Percentiles rank a stretch among this genome's conserved stretches.
phyloP scores from a whole-genome alignment of 2,329 filamentous ascomycete species.

The Colletotrichum sp. region DNA sequence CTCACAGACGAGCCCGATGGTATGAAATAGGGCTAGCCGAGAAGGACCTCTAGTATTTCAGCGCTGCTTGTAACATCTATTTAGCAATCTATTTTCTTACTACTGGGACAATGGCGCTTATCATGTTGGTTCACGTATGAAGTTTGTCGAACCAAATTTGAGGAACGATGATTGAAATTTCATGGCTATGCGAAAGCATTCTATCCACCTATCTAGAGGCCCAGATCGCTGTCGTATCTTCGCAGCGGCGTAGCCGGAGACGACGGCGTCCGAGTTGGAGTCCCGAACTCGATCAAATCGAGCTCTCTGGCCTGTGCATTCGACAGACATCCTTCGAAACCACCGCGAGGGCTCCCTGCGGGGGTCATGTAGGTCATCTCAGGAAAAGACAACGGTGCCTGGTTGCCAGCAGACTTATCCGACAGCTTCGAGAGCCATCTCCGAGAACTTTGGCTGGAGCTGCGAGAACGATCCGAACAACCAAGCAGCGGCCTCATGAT shows the following conservation, averaged over 20 bases:
- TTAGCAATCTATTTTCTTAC: too few relatives aligned
- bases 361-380: neutral
- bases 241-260: neutral
- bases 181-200: neutral
- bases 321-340: neutral
- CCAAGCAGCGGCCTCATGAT: neutral
- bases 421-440: neutral
- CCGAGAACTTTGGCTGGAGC: neutral
- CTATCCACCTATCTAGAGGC: neutral
- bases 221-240: neutral
- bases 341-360: neutral
- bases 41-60: neutral
- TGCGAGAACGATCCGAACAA: neutral
- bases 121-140: neutral
- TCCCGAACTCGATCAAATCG: neutral
- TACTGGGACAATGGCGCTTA: too few relatives aligned
- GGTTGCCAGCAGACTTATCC: neutral
- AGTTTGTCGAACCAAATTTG: neutral
- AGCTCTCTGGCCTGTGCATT: neutral
- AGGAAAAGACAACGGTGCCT: neutral
- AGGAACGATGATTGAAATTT: neutral
- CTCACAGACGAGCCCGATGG: neutral
- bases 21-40: neutral
- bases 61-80: too few relatives aligned
- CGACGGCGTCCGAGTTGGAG: neutral